Percentiles rank a stretch among this genome's conserved stretches.
Evolutionary conservation across 2,329 filamentous ascomycete genomes (phyloP).

Genomic region (Alternaria sp.): DNA sequence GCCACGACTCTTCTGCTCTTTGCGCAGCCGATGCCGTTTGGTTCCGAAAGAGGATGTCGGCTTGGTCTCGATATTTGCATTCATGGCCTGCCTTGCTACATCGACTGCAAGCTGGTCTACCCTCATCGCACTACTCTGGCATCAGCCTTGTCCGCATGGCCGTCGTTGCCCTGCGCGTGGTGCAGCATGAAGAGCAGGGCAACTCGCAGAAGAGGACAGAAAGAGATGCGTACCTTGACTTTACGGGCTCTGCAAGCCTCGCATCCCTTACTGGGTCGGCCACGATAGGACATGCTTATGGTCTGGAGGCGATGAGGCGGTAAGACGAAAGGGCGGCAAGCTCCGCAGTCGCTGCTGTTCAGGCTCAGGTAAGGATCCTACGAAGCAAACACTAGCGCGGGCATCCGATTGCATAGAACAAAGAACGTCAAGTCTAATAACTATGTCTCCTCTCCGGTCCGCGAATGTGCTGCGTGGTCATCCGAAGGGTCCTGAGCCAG

Average conservation of each 20-base stretch:
- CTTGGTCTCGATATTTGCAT: conserved; percentile 43
- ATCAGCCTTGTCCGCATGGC: conserved; percentile 2
- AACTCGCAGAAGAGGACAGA: neutral
- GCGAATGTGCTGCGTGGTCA: conserved; percentile 2
- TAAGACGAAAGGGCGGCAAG: neutral
- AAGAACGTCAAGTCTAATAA: neutral
- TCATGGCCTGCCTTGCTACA: conserved; percentile 36
- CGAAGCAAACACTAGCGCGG: conserved; percentile 5
- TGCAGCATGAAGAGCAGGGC: neutral
- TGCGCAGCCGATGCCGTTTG: conserved; percentile 43
- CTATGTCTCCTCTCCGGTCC: neutral
- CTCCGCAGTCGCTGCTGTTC: neutral
- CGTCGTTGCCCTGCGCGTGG: neutral
- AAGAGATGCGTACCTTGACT: conserved; percentile 35
- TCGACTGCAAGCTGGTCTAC: conserved; percentile 37
- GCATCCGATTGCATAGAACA: neutral
- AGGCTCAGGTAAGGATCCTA: neutral
- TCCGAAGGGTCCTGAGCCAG: neutral
- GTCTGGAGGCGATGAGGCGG: neutral
- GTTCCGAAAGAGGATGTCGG: conserved; percentile 42
- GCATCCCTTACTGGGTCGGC: conserved; percentile 46
- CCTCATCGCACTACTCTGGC: conserved; percentile 39
- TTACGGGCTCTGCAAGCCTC: conserved; percentile 43
- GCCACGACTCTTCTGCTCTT: conserved; percentile 43
- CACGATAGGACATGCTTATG: conserved; percentile 42